Evolutionary conservation across 2,329 filamentous ascomycete genomes (phyloP).

Genomic region (Purpureocillium lavendulum): DNA sequence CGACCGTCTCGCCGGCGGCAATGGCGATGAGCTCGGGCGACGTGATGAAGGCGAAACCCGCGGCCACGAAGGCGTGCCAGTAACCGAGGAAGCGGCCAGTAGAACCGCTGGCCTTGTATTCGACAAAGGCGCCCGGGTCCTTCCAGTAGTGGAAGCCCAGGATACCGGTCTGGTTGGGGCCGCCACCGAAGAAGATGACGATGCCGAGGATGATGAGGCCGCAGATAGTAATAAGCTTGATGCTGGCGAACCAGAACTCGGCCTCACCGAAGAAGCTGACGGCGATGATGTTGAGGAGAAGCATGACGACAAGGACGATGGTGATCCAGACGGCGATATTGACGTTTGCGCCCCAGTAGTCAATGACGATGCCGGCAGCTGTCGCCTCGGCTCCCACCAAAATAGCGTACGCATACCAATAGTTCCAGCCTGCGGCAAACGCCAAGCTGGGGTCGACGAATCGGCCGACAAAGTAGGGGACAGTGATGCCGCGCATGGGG

Average conservation of each 20-base stretch:
- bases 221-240: slow-evolving; percentile 52
- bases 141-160: slow-evolving; percentile 34
- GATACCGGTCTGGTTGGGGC: slow-evolving; percentile 37
- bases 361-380: slow-evolving; percentile 48
- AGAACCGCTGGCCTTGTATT: slow-evolving; percentile 34
- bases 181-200: slow-evolving; percentile 49
- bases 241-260: slow-evolving; percentile 52
- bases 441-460: slow-evolving; percentile 46
- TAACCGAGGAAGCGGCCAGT: slow-evolving; percentile 50
- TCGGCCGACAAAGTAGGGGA: slow-evolving; percentile 47
- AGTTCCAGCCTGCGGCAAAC: slow-evolving; percentile 53
- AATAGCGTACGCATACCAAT: slow-evolving; percentile 55
- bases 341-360: slow-evolving; percentile 49
- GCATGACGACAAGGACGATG: slow-evolving; percentile 44
- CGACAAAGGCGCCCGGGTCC: slow-evolving; percentile 33
- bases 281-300: slow-evolving; percentile 48
- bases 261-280: slow-evolving; percentile 51
- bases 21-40: slow-evolving; percentile 56
- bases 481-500: slow-evolving; percentile 46
- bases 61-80: slow-evolving; percentile 48
- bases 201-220: slow-evolving; percentile 48
- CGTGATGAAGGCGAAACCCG: slow-evolving; percentile 54
- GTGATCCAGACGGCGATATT: slow-evolving; percentile 51
- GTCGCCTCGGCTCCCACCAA: slow-evolving; percentile 49
- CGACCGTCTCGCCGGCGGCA: slow-evolving; percentile 56